Percentiles rank a stretch among this genome's conserved stretches.
These are phyloP conservation scores for Ascocoryne sarcoides DNA, from an alignment of 2,329 filamentous ascomycete genomes.

Conservation along the genomic window DNA sequence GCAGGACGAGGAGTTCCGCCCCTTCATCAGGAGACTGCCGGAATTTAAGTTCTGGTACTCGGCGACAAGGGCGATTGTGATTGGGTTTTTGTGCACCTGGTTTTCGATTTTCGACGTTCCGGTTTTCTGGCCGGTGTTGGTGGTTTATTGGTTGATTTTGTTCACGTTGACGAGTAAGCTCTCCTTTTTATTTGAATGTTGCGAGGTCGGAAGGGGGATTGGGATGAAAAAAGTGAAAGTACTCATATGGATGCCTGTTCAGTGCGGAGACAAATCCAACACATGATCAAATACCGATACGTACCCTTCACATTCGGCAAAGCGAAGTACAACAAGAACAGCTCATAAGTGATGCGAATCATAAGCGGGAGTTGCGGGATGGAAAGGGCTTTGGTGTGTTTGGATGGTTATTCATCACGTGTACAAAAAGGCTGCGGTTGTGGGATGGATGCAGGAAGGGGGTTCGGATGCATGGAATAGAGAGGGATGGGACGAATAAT, in stretches of 20 bases:
- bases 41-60: constrained; percentile 99
- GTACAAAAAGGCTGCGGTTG: constrained; percentile 10
- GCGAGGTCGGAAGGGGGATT: not conserved
- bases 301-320: constrained; percentile 91
- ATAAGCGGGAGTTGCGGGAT: constrained; percentile 1
- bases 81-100: constrained; percentile 84
- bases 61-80: constrained; percentile 75
- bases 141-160: constrained; percentile 97
- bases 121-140: constrained; percentile 97
- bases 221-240: not conserved
- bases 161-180: constrained; percentile 92
- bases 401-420: constrained; percentile 7
- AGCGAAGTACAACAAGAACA: constrained; percentile 65
- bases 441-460: constrained; percentile 2
- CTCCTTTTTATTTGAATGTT: no score
- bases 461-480: constrained; percentile 4
- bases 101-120: constrained; percentile 92
- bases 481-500: constrained; percentile 13
- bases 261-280: constrained; percentile 99
- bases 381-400: constrained; percentile 2
- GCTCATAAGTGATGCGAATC: constrained; percentile 25
- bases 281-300: constrained; percentile 99
- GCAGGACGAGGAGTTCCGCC: constrained; percentile 93
- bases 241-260: no score
- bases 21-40: constrained; percentile 89